Base-by-base conservation (phyloP, 140 eudicot species). In the Stevia rebaudiana region DNA sequence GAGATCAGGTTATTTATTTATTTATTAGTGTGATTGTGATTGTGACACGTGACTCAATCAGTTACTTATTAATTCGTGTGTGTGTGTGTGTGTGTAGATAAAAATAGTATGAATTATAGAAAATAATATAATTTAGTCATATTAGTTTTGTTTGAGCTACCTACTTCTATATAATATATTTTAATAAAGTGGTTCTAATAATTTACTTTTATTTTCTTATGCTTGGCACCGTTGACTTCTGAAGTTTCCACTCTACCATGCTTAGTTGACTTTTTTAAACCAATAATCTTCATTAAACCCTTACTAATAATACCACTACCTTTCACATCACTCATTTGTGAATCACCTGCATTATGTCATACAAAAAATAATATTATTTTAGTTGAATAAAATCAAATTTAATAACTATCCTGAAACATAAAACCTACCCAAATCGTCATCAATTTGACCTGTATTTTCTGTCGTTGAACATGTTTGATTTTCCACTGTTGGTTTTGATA, bases 211-310 rank as follows among this genome's bases (percentile, higher is more conserved):
- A 75, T 22, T 81, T 81, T 89, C 76, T 76, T 86, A 68, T 77
- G 77, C 76, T 60, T 79, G 42, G 59, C 77, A 42, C 61, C 22
- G 12, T 60, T 66, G 36, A 51, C 74, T 69, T 66, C 80, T 18
- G 72, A 54, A 40, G 61, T 40, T 53, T 74, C 82, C 44, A 59
- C 75, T 72, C 63, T 71, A 37, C 63, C 77, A 39, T 69, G 65
- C 71, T 83, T 86, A 19, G 84, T 64, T 21, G 85, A 81, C 78
- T 84, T 89, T 59, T 61, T 79, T 36, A 83, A 55, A 49, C 91
- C 95, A 62, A 82, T 79, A 62, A 77, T 79, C 79, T 78, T 89
- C 86, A 70, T 83, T 15, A 80, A 76, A 24, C 94, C 90, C 63
- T 42, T 77, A 72, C 63, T 73, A 50, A 77, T 47, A 13, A 48